phyloP scores from a whole-genome alignment of 306 rosid species.

The Quercus rubra region DNA sequence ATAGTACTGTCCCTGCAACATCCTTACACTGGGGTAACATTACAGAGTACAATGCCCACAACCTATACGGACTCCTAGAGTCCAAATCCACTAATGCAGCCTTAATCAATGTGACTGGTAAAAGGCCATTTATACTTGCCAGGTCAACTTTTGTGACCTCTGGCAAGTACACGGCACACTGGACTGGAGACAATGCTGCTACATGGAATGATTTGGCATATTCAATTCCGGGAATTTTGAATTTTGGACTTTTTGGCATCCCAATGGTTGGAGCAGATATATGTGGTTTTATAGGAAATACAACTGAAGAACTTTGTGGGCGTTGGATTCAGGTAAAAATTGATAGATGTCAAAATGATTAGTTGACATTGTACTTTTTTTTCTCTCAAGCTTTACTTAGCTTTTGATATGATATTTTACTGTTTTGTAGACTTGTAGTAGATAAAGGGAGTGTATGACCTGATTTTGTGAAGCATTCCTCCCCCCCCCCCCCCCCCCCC shows the following conservation, averaged over 20 bases:
- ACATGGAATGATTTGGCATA: constrained; percentile 80
- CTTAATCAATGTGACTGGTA: constrained; percentile 51
- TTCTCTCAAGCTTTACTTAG: neutral
- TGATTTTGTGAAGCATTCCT: neutral
- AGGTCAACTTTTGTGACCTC: constrained; percentile 91
- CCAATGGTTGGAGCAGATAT: constrained; percentile 97
- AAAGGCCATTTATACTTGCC: constrained; percentile 77
- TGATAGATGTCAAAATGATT: neutral
- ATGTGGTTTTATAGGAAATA: constrained; percentile 67
- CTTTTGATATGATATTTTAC: neutral
- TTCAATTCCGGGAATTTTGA: constrained; percentile 64
- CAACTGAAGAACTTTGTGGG: constrained; percentile 80
- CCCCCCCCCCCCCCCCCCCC: neutral
- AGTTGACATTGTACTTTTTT: neutral
- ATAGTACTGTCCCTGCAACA: constrained; percentile 57
- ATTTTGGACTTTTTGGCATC: constrained; percentile 75
- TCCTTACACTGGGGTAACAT: constrained; percentile 57
- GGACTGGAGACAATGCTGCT: constrained; percentile 95
- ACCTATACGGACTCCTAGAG: constrained; percentile 71
- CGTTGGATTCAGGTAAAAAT: constrained; percentile 90
- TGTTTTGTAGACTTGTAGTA: neutral
- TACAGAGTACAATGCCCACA: constrained; percentile 77
- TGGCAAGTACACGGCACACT: constrained; percentile 85
- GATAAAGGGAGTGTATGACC: neutral
- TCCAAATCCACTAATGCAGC: constrained; percentile 62